Conservation (phyloP, 2,329 filamentous ascomycete species). For the Aspergillus caelatus region DNA sequence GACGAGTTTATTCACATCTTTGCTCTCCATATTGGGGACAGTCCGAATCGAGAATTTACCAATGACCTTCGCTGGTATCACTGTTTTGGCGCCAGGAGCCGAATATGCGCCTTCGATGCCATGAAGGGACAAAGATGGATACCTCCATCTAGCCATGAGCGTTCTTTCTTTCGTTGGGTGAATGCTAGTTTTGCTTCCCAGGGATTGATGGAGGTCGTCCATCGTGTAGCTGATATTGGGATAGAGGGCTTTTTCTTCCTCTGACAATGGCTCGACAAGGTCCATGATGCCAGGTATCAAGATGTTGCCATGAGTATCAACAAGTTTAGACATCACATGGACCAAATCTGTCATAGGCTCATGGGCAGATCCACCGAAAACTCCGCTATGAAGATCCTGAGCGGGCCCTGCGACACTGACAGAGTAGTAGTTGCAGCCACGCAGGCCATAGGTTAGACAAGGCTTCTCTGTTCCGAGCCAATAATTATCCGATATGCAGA, state of each 20-base stretch:
- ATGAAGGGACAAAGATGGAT: slow-evolving; percentile 90
- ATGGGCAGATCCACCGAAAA: slow-evolving; percentile 94
- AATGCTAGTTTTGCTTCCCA: slow-evolving; percentile 87
- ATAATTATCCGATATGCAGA: slow-evolving; percentile 99
- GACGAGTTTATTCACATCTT: slow-evolving; percentile 82
- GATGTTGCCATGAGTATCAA: slow-evolving; percentile 90
- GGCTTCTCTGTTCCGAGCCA: slow-evolving; percentile 99
- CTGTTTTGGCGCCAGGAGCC: slow-evolving; percentile 91
- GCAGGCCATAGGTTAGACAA: slow-evolving; percentile 93
- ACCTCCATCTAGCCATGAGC: slow-evolving; percentile 95
- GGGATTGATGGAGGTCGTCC: slow-evolving; percentile 88
- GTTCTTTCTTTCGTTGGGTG: slow-evolving; percentile 86
- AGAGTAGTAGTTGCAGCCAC: slow-evolving; percentile 97
- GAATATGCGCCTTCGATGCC: slow-evolving; percentile 95
- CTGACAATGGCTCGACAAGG: slow-evolving; percentile 84
- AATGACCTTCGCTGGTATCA: slow-evolving; percentile 95
- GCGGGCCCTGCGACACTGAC: slow-evolving; percentile 88
- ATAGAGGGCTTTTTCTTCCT: slow-evolving; percentile 87
- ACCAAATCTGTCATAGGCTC: slow-evolving; percentile 98
- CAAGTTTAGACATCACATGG: slow-evolving; percentile 77
- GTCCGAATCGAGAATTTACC: slow-evolving; percentile 99
- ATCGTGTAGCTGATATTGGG: slow-evolving; percentile 91
- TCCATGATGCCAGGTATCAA: slow-evolving; percentile 91
- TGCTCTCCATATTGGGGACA: slow-evolving; percentile 95
- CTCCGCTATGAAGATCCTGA: slow-evolving; percentile 92